Base-by-base conservation (phyloP, 106 monocot genomes). In the Dendrobium officinale region DNA sequence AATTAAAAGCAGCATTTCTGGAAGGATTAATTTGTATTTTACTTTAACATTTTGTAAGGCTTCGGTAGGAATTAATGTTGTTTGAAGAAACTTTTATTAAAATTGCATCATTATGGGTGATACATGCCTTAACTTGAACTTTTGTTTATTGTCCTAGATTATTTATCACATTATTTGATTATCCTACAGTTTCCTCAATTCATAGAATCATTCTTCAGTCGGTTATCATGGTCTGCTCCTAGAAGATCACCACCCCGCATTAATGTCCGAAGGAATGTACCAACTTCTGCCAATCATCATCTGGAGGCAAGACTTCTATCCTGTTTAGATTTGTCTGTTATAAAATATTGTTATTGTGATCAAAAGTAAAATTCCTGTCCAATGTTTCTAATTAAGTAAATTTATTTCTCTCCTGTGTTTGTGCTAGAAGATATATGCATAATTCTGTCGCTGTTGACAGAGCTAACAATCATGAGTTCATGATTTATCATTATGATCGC, bases 141-240 rank as follows among this genome's bases (percentile, higher is more conserved):
- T 2, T 68, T 68, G 2, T 70, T 70, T 70, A 33, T 70, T 33
- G 33, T 37, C 29, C 4, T 15, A 70, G 16, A 37, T 70, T 70
- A 70, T 70, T 26, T 70, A 70, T 70, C 22, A 70, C 13, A 22
- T 33, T 70, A 1, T 76, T 76, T 49, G 26, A 24, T 16, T 43
- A 37, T 51, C 45, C 22, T 79, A 68, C 84, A 92, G 92, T 83
- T 92, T 68, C 92, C 92, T 55, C 85, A 89, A 67, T 17, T 17
- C 18, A 17, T 76, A 40, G 42, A 64, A 29, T 83, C 84, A 68
- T 72, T 81, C 54, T 84, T 89, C 76, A 83, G 83, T 49, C 78
- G 81, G 64, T 67, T 89, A 49, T 55, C 82, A 61, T 84, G 76
- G 82, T 79, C 85, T 8, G 79, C 72, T 49, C 48, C 66, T 19